phyloP scores from a whole-genome alignment of 2,329 filamentous ascomycete species.

The Neoscytalidium dimidiatum region DNA sequence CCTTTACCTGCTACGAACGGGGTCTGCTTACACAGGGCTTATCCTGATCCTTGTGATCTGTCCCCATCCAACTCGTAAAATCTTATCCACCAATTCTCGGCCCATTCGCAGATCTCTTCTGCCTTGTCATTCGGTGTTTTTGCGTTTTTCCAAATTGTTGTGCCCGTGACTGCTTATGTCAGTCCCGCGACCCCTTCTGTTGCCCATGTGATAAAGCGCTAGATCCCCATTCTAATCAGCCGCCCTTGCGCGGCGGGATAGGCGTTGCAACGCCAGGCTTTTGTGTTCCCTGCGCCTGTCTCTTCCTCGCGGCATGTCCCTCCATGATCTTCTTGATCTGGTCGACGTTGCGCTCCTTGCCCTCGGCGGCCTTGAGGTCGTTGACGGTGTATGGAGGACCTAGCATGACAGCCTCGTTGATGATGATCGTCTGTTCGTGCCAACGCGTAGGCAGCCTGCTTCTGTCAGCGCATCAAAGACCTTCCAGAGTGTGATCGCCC shows the following conservation, averaged over 20 bases:
- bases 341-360: constrained; percentile 44
- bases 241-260: constrained; percentile 26
- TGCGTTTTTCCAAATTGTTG: neutral
- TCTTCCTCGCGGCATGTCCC: constrained; percentile 46
- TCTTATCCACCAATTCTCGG: neutral
- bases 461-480: neutral
- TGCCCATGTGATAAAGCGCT: neutral
- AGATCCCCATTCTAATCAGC: constrained; percentile 15
- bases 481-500: neutral
- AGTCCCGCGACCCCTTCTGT: neutral
- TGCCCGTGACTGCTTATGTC: neutral
- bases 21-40: constrained; percentile 3
- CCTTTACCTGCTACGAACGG: neutral
- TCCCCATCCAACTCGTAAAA: neutral
- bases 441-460: constrained; percentile 57
- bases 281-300: constrained; percentile 25
- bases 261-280: constrained; percentile 23
- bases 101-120: neutral
- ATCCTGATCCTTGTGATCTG: neutral
- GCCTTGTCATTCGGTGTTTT: neutral
- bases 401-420: constrained; percentile 62
- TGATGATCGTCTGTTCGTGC: constrained; percentile 60
- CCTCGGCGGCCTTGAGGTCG: constrained; percentile 50
- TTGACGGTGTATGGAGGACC: constrained; percentile 59
- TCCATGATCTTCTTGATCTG: constrained; percentile 50